Evolutionary conservation across 345 rosid species (phyloP).

Genomic region (Bretschneidera sinensis): DNA sequence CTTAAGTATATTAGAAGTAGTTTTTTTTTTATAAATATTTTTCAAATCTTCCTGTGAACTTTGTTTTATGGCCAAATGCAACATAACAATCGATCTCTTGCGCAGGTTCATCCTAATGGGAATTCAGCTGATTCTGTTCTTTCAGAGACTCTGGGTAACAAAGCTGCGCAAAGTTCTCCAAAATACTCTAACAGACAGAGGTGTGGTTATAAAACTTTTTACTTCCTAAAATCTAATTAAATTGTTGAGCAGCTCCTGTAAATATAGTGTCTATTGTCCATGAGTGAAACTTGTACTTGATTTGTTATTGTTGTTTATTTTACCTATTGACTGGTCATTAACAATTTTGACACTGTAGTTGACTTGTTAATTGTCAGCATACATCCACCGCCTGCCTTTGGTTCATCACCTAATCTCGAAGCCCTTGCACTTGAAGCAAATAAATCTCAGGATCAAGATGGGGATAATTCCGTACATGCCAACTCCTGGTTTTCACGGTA

Average conservation of each 20-base stretch:
- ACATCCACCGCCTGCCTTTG: constrained; percentile 98
- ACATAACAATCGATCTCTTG: constrained; percentile 23
- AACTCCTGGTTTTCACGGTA: constrained; percentile 67
- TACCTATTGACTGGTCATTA: not conserved
- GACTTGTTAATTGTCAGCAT: constrained; percentile 52
- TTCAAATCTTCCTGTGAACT: constrained; percentile 14
- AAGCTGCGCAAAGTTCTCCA: constrained; percentile 29
- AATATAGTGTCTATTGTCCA: not conserved
- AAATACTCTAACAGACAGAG: constrained; percentile 38
- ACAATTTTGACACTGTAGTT: constrained; percentile 16
- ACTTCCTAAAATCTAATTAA: not conserved
- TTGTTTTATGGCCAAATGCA: constrained; percentile 9
- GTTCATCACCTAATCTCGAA: constrained; percentile 94
- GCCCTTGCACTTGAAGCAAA: constrained; percentile 72
- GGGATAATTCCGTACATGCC: constrained; percentile 72
- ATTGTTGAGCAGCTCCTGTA: not conserved
- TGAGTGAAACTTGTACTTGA: not conserved
- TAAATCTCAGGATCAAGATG: constrained; percentile 44
- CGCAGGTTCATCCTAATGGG: constrained; percentile 64
- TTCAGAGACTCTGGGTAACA: constrained; percentile 25
- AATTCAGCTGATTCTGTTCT: constrained; percentile 35
- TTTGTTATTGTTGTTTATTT: constrained; percentile 5
- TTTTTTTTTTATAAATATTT: not conserved
- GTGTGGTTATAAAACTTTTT: constrained; percentile 25
- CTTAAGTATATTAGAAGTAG: no score